Conservation (phyloP, 495 filamentous ascomycete genomes). For the Hypoxylon lienhwacheense region DNA sequence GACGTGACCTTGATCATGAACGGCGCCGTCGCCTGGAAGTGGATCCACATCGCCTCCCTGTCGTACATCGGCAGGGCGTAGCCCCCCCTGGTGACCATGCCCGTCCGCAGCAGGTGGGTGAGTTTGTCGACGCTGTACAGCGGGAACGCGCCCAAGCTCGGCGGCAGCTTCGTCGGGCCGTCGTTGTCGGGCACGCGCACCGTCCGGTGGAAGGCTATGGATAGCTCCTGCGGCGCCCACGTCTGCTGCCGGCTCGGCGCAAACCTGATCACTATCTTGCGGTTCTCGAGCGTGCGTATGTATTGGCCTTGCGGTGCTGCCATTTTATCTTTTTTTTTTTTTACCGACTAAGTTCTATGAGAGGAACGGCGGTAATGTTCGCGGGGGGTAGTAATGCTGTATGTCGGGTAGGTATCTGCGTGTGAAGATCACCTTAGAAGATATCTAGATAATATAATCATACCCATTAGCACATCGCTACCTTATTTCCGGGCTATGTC, state of each 20-base stretch:
- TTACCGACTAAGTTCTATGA: too few relatives aligned
- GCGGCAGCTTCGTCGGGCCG: constrained; percentile 41
- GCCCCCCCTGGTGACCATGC: constrained; percentile 46
- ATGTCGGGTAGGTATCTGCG: too few relatives aligned
- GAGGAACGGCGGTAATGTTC: too few relatives aligned
- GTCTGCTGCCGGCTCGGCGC: neutral
- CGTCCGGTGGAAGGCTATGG: constrained; percentile 43
- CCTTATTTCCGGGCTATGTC: too few relatives aligned
- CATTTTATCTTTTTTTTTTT: too few relatives aligned
- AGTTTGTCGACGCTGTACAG: constrained; percentile 44
- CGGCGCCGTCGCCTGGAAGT: constrained; percentile 28
- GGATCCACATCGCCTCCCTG: constrained; percentile 54
- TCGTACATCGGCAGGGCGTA: constrained; percentile 51
- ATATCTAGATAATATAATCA: too few relatives aligned
- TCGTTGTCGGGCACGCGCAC: constrained; percentile 51
- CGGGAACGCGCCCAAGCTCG: constrained; percentile 45
- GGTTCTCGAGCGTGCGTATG: neutral
- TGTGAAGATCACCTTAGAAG: too few relatives aligned
- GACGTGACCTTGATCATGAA: constrained; percentile 52
- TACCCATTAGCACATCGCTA: too few relatives aligned
- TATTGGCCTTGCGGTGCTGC: neutral
- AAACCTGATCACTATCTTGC: neutral
- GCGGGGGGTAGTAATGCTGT: too few relatives aligned
- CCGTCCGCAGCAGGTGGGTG: constrained; percentile 32
- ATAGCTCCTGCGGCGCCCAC: neutral